Base-by-base conservation (phyloP, 2,329 filamentous ascomycete species). In the Fusarium solani-melongenae region DNA sequence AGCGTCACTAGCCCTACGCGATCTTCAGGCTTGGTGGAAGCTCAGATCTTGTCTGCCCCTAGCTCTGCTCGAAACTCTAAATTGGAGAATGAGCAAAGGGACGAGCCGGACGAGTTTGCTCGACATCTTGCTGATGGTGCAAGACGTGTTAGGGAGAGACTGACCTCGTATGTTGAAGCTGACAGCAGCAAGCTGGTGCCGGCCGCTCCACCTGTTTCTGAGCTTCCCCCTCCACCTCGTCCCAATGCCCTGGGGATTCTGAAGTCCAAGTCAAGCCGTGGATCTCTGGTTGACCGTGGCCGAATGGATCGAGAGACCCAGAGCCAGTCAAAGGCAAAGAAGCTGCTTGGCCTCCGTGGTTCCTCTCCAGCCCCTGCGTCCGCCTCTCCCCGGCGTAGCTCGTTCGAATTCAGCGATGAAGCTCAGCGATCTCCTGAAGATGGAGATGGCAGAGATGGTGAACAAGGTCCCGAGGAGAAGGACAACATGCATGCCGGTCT, bases 61-160 rank as follows among this genome's bases (percentile, higher is more conserved):
- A 41, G 46, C 10, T 71, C 67, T 38, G 39, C 61, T 29, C 69
- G 66, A n/a, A 68, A 72, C 56, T 64, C 46, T 24, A 78, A 72
- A 68, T 76, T 71, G 75, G 77, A 77, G 51, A 65, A 85, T 14
- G 83, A 87, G 53, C 84, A 86, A 31, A 90, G 92, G 61, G 87
- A 88, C 6, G 90, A 78, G 49, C 70, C 70, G 4, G 76, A 94
- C 61, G 93, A 94, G 31, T 95, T 95, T 78, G 91, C 92, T 20
- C 90, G 88, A 61, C 92, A 94, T 76, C 87, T 95, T 41, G 93
- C 92, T 3, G 89, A 91, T 72, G 90, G 93, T 17, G 90, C 92
- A 63, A 89, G 89, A 33, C 89, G 92, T 1, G 92, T 95, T 9
- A 91, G 93, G 60, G 92, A 95, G 80, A 92, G 90, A 73, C 84